Evolutionary conservation across 1,284 basidiomycete genomes (phyloP).

Genomic region (Ustilago loliicola): DNA sequence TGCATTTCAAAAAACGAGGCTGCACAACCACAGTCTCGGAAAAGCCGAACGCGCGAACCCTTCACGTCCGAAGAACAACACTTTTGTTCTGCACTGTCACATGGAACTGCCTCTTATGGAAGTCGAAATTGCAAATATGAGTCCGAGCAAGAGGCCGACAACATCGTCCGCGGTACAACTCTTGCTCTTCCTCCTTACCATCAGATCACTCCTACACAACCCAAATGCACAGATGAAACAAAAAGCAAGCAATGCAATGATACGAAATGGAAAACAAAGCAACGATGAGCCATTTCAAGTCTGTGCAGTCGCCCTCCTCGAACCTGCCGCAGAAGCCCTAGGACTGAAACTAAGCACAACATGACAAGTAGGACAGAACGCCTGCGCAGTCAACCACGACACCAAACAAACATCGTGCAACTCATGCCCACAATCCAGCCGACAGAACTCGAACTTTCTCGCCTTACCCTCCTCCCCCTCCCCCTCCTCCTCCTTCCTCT

Average conservation of each 20-base stretch:
- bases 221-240: not conserved
- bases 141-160: slow-evolving; percentile 27
- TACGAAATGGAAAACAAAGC: not conserved
- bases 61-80: slow-evolving; percentile 24
- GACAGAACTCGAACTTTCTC: slow-evolving; percentile 31
- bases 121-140: not conserved
- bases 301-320: slow-evolving; percentile 6
- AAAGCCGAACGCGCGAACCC: slow-evolving; percentile 12
- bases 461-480: not conserved
- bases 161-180: not conserved
- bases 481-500: not conserved
- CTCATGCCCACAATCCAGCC: slow-evolving; percentile 57
- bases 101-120: slow-evolving; percentile 41
- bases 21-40: not conserved
- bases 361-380: slow-evolving; percentile 59
- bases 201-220: not conserved
- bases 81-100: slow-evolving; percentile 39
- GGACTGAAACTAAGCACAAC: slow-evolving; percentile 51
- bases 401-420: slow-evolving; percentile 58
- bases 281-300: not conserved
- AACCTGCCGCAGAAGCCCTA: slow-evolving; percentile 1
- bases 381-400: slow-evolving; percentile 52
- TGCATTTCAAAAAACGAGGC: slow-evolving; percentile 13
- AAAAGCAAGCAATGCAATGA: not conserved
- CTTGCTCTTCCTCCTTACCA: not conserved